Evolutionary conservation across 257 asterid species (phyloP), one percentile per base, ranked within the genome.

Genomic region (Solanum appendiculatum): DNA sequence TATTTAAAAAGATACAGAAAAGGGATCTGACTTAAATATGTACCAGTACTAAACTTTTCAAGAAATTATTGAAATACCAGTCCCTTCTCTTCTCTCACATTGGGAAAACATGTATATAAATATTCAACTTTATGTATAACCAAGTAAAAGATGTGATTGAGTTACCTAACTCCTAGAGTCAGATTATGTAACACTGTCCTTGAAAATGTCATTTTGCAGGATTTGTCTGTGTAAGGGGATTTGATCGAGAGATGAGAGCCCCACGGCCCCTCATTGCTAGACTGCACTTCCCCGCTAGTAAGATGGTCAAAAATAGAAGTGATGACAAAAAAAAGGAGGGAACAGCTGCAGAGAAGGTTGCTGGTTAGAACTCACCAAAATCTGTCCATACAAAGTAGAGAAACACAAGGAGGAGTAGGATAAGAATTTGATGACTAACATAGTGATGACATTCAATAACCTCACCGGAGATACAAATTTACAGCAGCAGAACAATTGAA

Each of bases 221-320:
- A 88, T 89, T 88, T 87, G 90, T 92, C 83, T 92, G 94, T 63
- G 94, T 92, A 4, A 88, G 93, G 89, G 94, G 93, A 40, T 89
- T 90, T 84, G 93, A 90, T 70, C 85, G 69, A n/a, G 40, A 64
- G 83, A 56, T 66, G 21, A 51, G 92, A 87, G 69, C 90, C 42
- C 93, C 94, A 10, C 86, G 87, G 34, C 92, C 94, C 78, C 90
- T 92, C 83, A 58, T 84, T 75, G 86, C 48, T 27, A 87, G 92
- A 85, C 86, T 89, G 89, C 94, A 92, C 42, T 88, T 72, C 42
- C 66, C 92, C 29, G 88, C 91, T 85, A 90, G 92, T 82, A 89
- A 87, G 82, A 23, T 75, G 84, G 84, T 46, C 37, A 90, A 83
- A 82, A 88, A 72, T 70, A 82, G 84, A 81, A 88, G 37, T 81